These are phyloP conservation scores for Sorghum bicolor DNA, from an alignment of 176 grass and related monocot genomes.

Conservation along the genomic window DNA sequence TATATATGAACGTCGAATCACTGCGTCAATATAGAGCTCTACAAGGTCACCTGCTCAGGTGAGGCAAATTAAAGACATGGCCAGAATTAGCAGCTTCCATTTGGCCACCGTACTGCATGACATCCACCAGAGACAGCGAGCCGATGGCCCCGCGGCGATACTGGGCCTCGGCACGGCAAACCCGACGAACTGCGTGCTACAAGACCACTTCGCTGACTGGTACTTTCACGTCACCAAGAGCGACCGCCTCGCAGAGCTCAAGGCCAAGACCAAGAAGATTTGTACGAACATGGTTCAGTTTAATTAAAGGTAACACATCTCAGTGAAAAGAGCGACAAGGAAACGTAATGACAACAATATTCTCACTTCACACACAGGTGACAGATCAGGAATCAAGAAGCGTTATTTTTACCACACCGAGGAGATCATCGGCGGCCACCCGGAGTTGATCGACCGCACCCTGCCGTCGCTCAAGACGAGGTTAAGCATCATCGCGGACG, in stretches of 20 bases:
- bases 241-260: constrained; percentile 55
- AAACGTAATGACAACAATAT: background rate
- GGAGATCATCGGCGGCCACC: constrained; percentile 13
- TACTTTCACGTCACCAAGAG: constrained; percentile 58
- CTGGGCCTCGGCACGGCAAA: constrained; percentile 54
- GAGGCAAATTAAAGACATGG: background rate
- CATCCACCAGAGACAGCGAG: constrained; percentile 7
- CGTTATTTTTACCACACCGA: constrained; percentile 33
- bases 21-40: no score
- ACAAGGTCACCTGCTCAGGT: no score
- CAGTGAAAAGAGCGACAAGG: no score
- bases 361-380: background rate
- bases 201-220: constrained; percentile 52
- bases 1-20: no score
- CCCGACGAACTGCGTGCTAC: constrained; percentile 36
- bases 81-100: background rate
- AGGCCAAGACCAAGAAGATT: constrained; percentile 60
- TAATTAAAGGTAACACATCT: background rate
- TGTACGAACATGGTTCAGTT: constrained; percentile 21
- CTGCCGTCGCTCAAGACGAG: constrained; percentile 24
- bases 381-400: constrained; percentile 24
- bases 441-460: background rate
- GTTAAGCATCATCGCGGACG: background rate
- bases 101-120: background rate
- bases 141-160: constrained; percentile 39